A percentile compares a stretch with the other conserved stretches of the same genome.
These are phyloP conservation scores for Podaxis rugospora DNA, from an alignment of 768 basidiomycete species.

Conservation along the genomic window DNA sequence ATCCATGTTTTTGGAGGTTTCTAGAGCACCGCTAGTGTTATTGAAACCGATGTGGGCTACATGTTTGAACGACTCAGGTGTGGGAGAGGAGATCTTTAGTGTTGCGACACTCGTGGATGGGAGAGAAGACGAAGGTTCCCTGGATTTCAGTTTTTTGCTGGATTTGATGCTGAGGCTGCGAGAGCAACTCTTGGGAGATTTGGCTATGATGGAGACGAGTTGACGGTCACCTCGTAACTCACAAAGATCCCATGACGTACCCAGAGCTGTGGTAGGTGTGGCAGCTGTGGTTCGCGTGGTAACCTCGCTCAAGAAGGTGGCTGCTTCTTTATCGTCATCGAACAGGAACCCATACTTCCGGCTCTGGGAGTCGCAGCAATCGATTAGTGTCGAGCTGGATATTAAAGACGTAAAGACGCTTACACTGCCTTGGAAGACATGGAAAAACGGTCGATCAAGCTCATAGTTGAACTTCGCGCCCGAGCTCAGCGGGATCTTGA, in stretches of 20 bases:
- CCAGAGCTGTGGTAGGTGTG: neutral
- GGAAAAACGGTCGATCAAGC: conserved; percentile 88
- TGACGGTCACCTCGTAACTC: conserved; percentile 17
- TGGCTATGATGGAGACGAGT: conserved; percentile 1
- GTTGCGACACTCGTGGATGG: conserved; percentile 26
- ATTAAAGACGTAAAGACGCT: conserved; percentile 23
- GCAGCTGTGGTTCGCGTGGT: conserved; percentile 19
- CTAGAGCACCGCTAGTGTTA: conserved; percentile 39
- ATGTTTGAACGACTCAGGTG: conserved; percentile 60
- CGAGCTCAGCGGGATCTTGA: conserved; percentile 44
- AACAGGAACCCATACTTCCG: conserved; percentile 50
- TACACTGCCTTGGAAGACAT: conserved; percentile 83
- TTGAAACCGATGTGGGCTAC: conserved; percentile 61
- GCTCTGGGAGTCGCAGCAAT: conserved; percentile 39
- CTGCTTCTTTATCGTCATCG: conserved; percentile 45
- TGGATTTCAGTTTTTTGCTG: conserved; percentile 11
- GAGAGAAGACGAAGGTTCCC: conserved; percentile 15
- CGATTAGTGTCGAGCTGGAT: conserved; percentile 37
- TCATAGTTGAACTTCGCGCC: conserved; percentile 55
- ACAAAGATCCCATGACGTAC: conserved; percentile 4
- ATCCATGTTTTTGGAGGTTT: conserved; percentile 50
- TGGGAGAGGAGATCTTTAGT: conserved; percentile 53
- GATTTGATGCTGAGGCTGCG: conserved; percentile 28
- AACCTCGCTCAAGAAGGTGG: conserved; percentile 34
- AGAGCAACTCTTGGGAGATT: conserved; percentile 16